phyloP scores from a whole-genome alignment of 1,139 yeast species.

The Yamadazyma mexicana region DNA sequence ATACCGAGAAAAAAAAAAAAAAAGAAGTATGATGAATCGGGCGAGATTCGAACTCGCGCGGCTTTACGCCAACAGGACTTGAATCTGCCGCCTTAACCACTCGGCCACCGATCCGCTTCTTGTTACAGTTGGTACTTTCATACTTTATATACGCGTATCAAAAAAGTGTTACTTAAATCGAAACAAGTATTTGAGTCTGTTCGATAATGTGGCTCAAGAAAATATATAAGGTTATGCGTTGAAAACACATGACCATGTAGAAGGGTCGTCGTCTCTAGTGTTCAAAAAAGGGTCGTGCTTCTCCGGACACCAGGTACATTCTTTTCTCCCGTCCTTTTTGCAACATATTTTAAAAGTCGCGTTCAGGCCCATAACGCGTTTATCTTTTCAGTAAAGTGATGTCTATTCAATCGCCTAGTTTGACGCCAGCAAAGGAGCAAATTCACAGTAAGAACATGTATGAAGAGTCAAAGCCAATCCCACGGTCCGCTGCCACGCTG shows the following conservation, averaged over 20 bases:
- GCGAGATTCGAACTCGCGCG: constrained; percentile 6
- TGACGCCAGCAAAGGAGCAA: constrained; percentile 6
- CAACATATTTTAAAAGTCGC: too few relatives aligned
- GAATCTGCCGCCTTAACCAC: constrained; percentile 5
- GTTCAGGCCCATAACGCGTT: constrained; percentile 1
- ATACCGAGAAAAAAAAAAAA: background rate
- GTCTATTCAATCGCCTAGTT: constrained; percentile 7
- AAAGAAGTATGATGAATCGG: constrained; percentile 3
- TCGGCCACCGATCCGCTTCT: constrained; percentile 4
- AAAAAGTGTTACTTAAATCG: too few relatives aligned
- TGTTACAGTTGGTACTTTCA: background rate
- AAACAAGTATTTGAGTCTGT: too few relatives aligned
- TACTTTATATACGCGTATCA: too few relatives aligned
- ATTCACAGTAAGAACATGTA: background rate
- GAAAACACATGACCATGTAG: too few relatives aligned
- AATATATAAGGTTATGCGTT: too few relatives aligned
- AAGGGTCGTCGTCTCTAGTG: too few relatives aligned
- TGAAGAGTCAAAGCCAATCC: background rate
- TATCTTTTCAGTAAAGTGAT: background rate
- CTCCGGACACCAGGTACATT: too few relatives aligned
- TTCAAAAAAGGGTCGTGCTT: too few relatives aligned
- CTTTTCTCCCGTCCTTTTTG: too few relatives aligned
- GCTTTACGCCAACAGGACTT: constrained; percentile 4
- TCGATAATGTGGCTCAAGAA: background rate
- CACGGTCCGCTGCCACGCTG: too few relatives aligned